These are phyloP conservation scores for Nicotiana noctiflora DNA, from an alignment of 257 asterid genomes.

Conservation along the genomic window DNA sequence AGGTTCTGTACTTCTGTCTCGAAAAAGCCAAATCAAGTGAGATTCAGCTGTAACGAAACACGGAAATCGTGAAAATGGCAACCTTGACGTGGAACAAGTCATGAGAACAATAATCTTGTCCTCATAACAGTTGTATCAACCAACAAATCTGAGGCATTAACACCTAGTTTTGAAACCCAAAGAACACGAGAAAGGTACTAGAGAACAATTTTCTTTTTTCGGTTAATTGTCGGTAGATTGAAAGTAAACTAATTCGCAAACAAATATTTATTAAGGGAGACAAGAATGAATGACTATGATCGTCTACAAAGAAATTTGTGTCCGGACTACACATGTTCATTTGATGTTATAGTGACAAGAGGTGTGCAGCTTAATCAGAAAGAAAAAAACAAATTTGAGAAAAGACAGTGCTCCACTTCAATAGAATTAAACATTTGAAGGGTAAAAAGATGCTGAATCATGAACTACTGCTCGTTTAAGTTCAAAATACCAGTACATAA, in stretches of 20 bases:
- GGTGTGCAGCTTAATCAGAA: not conserved
- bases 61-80: too few species aligned
- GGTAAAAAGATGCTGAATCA: not conserved
- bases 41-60: not conserved
- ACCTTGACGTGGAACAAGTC: too few species aligned
- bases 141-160: not conserved
- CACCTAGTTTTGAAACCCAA: not conserved
- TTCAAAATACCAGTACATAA: not conserved
- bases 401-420: not conserved
- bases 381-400: not conserved
- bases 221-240: not conserved
- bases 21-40: not conserved
- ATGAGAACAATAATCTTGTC: too few species aligned
- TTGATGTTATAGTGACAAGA: not conserved
- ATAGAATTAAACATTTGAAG: not conserved
- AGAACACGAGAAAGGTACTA: not conserved
- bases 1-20: not conserved
- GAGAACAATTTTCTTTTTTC: not conserved
- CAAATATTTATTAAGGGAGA: not conserved
- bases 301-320: not conserved
- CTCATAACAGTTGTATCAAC: too few species aligned
- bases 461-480: not conserved
- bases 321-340: not conserved
- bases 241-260: not conserved
- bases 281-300: not conserved